Conservation (phyloP, 2,329 filamentous ascomycete species). For the Dothistroma septosporum region DNA sequence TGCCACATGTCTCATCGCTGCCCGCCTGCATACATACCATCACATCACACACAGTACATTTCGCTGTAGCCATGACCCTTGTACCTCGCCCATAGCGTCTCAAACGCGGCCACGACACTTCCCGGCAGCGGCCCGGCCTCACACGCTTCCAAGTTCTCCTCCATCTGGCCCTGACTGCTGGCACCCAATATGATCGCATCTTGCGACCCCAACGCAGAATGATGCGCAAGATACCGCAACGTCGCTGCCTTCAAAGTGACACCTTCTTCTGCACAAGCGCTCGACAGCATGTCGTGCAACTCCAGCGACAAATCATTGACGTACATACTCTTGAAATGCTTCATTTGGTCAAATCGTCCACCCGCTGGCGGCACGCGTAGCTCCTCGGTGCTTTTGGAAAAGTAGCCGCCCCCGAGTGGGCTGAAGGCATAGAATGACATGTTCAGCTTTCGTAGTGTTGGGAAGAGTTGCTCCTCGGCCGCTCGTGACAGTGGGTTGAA, state of each 20-base stretch:
- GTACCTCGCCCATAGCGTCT: constrained; percentile 20
- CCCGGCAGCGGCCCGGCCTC: constrained; percentile 27
- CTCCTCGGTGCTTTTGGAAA: constrained; percentile 40
- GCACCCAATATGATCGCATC: constrained; percentile 42
- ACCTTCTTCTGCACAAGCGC: constrained; percentile 35
- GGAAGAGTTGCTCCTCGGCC: constrained; percentile 39
- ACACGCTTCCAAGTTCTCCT: constrained; percentile 30
- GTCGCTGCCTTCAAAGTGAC: constrained; percentile 43
- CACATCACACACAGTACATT: constrained; percentile 18
- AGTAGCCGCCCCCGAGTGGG: constrained; percentile 35
- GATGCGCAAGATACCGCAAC: constrained; percentile 46
- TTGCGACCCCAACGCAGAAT: constrained; percentile 37
- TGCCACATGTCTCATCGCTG: not conserved
- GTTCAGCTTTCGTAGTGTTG: constrained; percentile 39
- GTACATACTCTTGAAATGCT: constrained; percentile 38
- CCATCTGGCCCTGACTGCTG: constrained; percentile 31
- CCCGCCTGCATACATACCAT: not conserved
- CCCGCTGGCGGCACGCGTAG: constrained; percentile 28
- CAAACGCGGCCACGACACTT: constrained; percentile 23
- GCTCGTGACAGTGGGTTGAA: constrained; percentile 40
- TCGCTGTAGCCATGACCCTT: constrained; percentile 18
- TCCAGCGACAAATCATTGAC: constrained; percentile 43
- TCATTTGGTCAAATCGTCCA: constrained; percentile 30
- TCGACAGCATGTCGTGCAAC: constrained; percentile 39
- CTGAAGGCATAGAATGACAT: constrained; percentile 45